phyloP scores from a whole-genome alignment of 1,139 yeast species.

The Arxiozyma telluris region DNA sequence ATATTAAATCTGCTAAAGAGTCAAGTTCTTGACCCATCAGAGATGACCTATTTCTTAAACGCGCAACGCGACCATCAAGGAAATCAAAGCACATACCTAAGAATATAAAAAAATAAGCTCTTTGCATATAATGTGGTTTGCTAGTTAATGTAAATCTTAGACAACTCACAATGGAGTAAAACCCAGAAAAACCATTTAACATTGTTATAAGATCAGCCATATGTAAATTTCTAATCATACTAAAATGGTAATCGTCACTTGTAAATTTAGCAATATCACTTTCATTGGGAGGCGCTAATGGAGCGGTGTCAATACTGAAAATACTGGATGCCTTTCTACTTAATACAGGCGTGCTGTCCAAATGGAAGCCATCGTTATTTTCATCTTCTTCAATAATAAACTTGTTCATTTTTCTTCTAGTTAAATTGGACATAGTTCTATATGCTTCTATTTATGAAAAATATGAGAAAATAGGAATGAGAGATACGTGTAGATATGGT shows the following conservation, averaged over 20 bases:
- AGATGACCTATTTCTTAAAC: constrained; percentile 84
- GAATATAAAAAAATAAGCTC: constrained; percentile 82
- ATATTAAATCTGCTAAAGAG: constrained; percentile 86
- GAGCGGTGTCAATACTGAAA: constrained; percentile 33
- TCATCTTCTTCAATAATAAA: background rate
- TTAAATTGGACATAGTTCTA: constrained; percentile 1
- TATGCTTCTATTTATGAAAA: no score
- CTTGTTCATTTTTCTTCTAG: constrained; percentile 3
- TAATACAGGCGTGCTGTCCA: constrained; percentile 9
- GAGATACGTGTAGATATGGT: no score
- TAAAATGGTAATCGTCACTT: constrained; percentile 69
- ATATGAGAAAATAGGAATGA: background rate
- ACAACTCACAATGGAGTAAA: constrained; percentile 81
- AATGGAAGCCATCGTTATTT: background rate
- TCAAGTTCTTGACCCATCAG: constrained; percentile 97
- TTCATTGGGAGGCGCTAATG: constrained; percentile 53
- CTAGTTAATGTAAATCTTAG: constrained; percentile 67
- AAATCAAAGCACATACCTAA: constrained; percentile 91
- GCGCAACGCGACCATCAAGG: constrained; percentile 93
- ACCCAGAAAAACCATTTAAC: constrained; percentile 84
- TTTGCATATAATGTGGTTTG: constrained; percentile 60
- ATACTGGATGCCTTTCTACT: constrained; percentile 34
- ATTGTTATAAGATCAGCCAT: constrained; percentile 93
- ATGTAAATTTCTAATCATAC: constrained; percentile 71
- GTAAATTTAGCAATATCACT: constrained; percentile 71